Percentiles rank a stretch among this genome's conserved stretches.
Evolutionary conservation across 2,329 filamentous ascomycete genomes (phyloP).

Genomic region (Aspergillus terreus): DNA sequence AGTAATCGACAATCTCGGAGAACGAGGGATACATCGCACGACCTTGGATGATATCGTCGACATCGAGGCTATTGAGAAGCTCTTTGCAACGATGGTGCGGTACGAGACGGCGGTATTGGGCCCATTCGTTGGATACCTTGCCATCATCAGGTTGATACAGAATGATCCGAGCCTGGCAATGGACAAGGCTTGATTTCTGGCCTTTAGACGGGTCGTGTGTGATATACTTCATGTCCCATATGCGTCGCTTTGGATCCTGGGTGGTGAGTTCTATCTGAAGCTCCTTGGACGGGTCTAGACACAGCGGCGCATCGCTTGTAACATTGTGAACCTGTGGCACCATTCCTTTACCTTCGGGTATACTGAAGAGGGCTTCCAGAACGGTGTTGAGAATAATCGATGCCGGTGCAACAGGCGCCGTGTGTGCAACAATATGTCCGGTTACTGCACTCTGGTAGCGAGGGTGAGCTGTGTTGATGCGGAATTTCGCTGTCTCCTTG

Average conservation of each 20-base stretch:
- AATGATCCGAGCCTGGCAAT: constrained; percentile 10
- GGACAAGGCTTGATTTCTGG: constrained; percentile 3
- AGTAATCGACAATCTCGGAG: constrained; percentile 17
- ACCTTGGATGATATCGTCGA: constrained; percentile 21
- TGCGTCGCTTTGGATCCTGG: neutral
- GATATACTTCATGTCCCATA: constrained; percentile 11
- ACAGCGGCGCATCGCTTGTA: constrained; percentile 14
- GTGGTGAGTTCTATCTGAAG: constrained; percentile 10
- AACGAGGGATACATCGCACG: constrained; percentile 18
- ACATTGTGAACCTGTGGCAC: constrained; percentile 13
- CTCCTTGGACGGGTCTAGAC: constrained; percentile 8
- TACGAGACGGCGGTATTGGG: constrained; percentile 12
- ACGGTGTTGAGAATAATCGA: constrained; percentile 14
- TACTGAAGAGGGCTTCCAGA: constrained; percentile 13
- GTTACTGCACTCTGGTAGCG: constrained; percentile 10
- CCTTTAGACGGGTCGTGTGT: constrained; percentile 5
- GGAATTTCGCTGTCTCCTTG: constrained; percentile 7
- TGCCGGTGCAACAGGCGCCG: constrained; percentile 14
- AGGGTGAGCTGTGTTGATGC: constrained; percentile 13
- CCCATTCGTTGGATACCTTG: constrained; percentile 9
- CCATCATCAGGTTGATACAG: constrained; percentile 5
- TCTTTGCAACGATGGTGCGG: constrained; percentile 12
- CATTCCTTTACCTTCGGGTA: constrained; percentile 9
- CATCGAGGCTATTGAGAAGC: constrained; percentile 16
- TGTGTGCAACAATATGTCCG: constrained; percentile 13